phyloP scores from a whole-genome alignment of 2,329 filamentous ascomycete species.

The Beauveria sp. region DNA sequence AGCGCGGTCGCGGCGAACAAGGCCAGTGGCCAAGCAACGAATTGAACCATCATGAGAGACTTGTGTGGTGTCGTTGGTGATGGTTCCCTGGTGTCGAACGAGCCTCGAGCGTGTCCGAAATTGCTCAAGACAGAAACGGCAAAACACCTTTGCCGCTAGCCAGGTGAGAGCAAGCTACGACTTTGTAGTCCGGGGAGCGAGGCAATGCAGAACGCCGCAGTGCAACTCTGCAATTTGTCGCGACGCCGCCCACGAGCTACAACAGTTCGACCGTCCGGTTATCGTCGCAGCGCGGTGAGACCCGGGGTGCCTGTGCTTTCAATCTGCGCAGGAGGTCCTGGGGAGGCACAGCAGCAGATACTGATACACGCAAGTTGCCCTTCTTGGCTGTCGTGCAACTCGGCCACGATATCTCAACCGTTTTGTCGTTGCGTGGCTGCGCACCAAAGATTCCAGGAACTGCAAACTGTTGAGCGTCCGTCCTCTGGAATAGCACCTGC shows the following conservation, averaged over 20 bases:
- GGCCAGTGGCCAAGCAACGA: background rate
- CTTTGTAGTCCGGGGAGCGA: background rate
- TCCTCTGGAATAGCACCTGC: background rate
- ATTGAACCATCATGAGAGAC: background rate
- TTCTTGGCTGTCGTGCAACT: background rate
- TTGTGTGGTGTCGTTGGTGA: no score
- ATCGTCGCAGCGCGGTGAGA: background rate
- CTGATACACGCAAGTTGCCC: background rate
- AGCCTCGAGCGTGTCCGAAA: no score
- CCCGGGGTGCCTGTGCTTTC: background rate
- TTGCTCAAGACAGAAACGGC: background rate
- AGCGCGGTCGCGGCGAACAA: conserved; percentile 13
- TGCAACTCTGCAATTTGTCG: background rate
- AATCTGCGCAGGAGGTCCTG: background rate
- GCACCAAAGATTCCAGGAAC: background rate
- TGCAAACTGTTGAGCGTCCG: background rate
- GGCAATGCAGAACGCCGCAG: background rate
- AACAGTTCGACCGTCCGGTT: background rate
- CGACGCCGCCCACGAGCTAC: background rate
- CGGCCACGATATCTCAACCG: background rate
- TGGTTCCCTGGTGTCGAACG: no score
- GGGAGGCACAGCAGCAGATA: background rate
- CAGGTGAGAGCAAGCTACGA: background rate
- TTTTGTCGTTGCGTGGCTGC: background rate
- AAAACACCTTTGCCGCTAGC: background rate